Evolutionary conservation across 2,329 filamentous ascomycete species (phyloP).

Genomic region (Ilyonectria robusta): DNA sequence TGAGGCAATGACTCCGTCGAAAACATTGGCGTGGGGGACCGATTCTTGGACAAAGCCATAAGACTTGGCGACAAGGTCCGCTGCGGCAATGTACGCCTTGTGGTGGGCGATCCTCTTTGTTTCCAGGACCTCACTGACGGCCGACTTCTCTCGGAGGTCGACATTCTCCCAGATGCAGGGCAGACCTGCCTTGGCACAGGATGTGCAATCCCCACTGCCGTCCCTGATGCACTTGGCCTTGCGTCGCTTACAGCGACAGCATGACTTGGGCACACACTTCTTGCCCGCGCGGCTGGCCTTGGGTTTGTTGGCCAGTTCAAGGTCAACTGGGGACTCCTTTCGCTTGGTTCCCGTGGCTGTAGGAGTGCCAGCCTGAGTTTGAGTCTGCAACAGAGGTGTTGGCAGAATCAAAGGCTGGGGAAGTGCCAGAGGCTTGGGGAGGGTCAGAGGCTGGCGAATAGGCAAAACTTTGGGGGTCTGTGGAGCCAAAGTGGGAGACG

Average conservation of each 20-base stretch:
- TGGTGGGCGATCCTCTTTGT: background rate
- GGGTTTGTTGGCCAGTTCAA: background rate
- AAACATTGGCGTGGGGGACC: background rate
- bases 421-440: too few relatives aligned
- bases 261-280: conserved; percentile 2
- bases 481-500: too few relatives aligned
- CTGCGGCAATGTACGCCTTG: background rate
- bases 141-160: conserved; percentile 8
- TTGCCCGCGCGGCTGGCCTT: background rate
- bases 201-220: background rate
- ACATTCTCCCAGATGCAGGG: background rate
- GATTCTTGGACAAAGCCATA: background rate
- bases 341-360: background rate
- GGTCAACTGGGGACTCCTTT: background rate
- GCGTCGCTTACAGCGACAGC: conserved; percentile 6
- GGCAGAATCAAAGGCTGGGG: too few relatives aligned
- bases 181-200: background rate
- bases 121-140: background rate
- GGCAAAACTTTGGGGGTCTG: too few relatives aligned
- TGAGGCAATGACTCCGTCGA: background rate
- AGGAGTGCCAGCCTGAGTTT: background rate
- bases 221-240: conserved; percentile 14
- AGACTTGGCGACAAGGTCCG: background rate
- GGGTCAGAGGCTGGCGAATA: too few relatives aligned
- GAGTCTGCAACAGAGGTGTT: too few relatives aligned